These are phyloP conservation scores for Puccinia hordei DNA, from an alignment of 1,284 basidiomycete species.

Conservation along the genomic window DNA sequence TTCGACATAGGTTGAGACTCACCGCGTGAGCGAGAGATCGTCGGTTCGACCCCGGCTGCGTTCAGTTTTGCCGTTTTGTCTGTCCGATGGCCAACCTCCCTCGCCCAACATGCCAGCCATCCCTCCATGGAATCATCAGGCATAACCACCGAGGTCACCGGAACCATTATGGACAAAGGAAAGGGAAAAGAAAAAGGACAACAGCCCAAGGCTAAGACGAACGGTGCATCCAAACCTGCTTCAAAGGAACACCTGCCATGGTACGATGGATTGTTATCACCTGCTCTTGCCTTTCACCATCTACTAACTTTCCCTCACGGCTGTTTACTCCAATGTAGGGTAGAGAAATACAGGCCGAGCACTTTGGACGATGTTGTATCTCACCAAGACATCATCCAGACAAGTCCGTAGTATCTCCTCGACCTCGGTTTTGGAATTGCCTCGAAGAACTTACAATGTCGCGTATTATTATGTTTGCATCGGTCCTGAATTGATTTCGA, in stretches of 20 bases:
- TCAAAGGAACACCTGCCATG: constrained; percentile 21
- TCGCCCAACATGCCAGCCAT: no score
- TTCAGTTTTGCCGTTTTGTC: neutral
- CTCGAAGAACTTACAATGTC: neutral
- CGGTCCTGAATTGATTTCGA: constrained; percentile 28
- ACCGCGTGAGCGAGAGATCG: constrained; percentile 34
- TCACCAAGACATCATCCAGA: constrained; percentile 87
- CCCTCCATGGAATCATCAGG: no score
- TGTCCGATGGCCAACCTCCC: neutral
- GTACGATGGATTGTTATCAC: neutral
- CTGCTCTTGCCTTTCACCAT: neutral
- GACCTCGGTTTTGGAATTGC: neutral
- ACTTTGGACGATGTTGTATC: constrained; percentile 88
- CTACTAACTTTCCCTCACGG: neutral
- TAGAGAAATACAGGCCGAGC: constrained; percentile 90
- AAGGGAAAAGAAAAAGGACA: constrained; percentile 23
- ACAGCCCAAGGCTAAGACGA: neutral
- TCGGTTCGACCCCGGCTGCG: constrained; percentile 45
- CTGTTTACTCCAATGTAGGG: constrained; percentile 66
- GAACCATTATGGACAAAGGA: constrained; percentile 46
- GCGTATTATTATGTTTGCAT: neutral
- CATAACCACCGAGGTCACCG: no score
- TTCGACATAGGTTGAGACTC: constrained; percentile 32
- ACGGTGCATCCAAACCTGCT: neutral
- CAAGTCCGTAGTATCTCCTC: constrained; percentile 67